These are phyloP conservation scores for Crithidia fasciculata DNA, from an alignment of 208 protist species.

Conservation along the genomic window DNA sequence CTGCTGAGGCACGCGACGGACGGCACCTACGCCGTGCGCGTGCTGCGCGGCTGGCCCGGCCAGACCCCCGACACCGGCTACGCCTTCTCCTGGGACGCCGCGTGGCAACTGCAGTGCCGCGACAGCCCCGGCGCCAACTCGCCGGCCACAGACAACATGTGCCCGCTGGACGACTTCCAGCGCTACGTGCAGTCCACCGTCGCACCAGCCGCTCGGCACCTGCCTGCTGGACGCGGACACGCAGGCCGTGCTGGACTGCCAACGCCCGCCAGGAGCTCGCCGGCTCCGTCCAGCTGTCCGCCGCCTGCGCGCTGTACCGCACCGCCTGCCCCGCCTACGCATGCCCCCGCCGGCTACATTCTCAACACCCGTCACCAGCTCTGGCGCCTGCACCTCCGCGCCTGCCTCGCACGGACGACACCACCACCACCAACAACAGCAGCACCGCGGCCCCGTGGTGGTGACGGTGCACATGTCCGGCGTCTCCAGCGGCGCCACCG, in stretches of 20 bases:
- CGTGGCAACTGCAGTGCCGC: conserved; percentile 47
- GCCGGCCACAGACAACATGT: conserved; percentile 42
- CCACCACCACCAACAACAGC: too few relatives aligned
- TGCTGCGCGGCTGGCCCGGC: conserved; percentile 49
- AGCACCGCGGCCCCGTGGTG: too few relatives aligned
- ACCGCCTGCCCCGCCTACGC: conserved; percentile 13
- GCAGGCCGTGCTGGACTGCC: conserved; percentile 33
- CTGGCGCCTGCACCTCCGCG: conserved; percentile 7
- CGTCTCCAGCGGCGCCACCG: conserved; percentile 9
- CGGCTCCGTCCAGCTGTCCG: neutral
- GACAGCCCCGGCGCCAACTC: conserved; percentile 32
- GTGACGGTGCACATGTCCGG: conserved; percentile 11
- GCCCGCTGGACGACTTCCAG: conserved; percentile 56
- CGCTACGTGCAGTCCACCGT: conserved; percentile 36
- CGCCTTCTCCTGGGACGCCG: conserved; percentile 32
- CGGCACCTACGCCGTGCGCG: conserved; percentile 41
- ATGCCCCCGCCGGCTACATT: conserved; percentile 17
- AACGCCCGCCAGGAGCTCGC: conserved; percentile 10
- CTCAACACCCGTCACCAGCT: neutral
- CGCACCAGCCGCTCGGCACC: conserved; percentile 35
- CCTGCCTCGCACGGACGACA: neutral
- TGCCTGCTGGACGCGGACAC: conserved; percentile 49
- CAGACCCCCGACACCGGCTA: conserved; percentile 44
- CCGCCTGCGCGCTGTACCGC: conserved; percentile 18
- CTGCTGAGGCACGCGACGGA: conserved; percentile 32